These are phyloP conservation scores for Puccinia hordei DNA, from an alignment of 1,284 basidiomycete genomes.

Conservation along the genomic window DNA sequence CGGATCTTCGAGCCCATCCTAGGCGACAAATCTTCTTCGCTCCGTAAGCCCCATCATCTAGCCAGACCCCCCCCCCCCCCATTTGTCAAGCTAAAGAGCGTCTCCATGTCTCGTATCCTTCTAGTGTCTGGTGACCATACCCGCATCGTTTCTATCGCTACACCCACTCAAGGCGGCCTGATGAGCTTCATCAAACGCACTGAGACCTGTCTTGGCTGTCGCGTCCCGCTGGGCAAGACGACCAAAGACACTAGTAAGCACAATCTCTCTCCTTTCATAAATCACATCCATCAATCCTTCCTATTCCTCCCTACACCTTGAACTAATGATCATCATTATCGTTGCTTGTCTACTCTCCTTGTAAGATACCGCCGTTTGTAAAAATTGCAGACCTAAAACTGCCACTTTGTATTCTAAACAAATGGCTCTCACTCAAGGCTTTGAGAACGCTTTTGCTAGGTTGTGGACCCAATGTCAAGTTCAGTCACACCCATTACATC, in stretches of 20 bases:
- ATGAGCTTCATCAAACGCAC: conserved; percentile 98
- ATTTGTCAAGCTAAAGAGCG: neutral
- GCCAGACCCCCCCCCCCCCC: neutral
- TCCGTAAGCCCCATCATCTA: conserved; percentile 68
- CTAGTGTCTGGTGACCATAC: conserved; percentile 91
- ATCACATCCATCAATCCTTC: too few relatives aligned
- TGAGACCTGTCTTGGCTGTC: conserved; percentile 87
- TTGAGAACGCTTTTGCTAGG: conserved; percentile 85
- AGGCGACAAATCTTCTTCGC: conserved; percentile 79
- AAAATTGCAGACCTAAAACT: conserved; percentile 80
- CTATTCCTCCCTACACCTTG: too few relatives aligned
- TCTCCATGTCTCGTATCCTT: conserved; percentile 32
- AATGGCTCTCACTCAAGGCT: conserved; percentile 69
- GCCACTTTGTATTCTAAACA: conserved; percentile 91
- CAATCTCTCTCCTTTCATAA: conserved; percentile 22
- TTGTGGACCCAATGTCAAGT: conserved; percentile 92
- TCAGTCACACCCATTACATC: too few relatives aligned
- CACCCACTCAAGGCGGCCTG: conserved; percentile 85
- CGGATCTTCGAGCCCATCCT: conserved; percentile 96
- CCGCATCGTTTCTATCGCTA: conserved; percentile 78
- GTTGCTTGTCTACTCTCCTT: neutral
- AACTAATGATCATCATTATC: too few relatives aligned
- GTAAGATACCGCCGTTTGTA: conserved; percentile 84
- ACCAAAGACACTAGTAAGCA: conserved; percentile 74
- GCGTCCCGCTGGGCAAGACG: conserved; percentile 71